A percentile compares a stretch with the other conserved stretches of the same genome.
phyloP scores from a whole-genome alignment of 2,329 filamentous ascomycete genomes.

The Chrysosporium queenslandicum region DNA sequence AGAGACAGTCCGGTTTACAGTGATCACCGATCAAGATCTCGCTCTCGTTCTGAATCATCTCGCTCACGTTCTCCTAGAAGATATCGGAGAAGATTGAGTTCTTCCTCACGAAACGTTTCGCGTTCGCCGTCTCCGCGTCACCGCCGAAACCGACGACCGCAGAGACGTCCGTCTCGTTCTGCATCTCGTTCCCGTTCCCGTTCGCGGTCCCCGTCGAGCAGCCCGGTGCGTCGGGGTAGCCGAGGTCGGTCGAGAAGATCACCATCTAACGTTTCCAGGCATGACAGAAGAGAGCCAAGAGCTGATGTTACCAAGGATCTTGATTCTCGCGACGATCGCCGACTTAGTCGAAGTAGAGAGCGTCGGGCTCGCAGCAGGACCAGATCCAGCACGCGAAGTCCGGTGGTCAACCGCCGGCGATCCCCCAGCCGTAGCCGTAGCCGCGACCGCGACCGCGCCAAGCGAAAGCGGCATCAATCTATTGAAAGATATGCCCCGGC shows the following conservation, averaged over 20 bases:
- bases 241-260: constrained; percentile 35
- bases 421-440: constrained; percentile 26
- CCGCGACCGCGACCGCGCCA: constrained; percentile 23
- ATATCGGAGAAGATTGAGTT: constrained; percentile 35
- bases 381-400: constrained; percentile 21
- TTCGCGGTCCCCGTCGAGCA: constrained; percentile 30
- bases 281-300: constrained; percentile 35
- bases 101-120: constrained; percentile 29
- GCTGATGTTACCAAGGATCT: constrained; percentile 44
- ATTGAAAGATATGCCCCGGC: constrained; percentile 38
- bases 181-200: constrained; percentile 30
- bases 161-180: constrained; percentile 23
- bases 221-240: constrained; percentile 21
- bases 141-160: constrained; percentile 24
- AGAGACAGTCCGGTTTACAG: constrained; percentile 35
- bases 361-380: constrained; percentile 24
- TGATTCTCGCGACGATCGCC: constrained; percentile 34
- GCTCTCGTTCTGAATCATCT: constrained; percentile 40
- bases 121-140: constrained; percentile 27
- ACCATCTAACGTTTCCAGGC: constrained; percentile 35
- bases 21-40: constrained; percentile 38
- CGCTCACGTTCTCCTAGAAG: constrained; percentile 49
- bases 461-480: constrained; percentile 37
- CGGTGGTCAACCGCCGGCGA: constrained; percentile 25
- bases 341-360: constrained; percentile 33